Conservation (phyloP, 108 stramenopile species). For the Fragilariopsis cylindrus region DNA sequence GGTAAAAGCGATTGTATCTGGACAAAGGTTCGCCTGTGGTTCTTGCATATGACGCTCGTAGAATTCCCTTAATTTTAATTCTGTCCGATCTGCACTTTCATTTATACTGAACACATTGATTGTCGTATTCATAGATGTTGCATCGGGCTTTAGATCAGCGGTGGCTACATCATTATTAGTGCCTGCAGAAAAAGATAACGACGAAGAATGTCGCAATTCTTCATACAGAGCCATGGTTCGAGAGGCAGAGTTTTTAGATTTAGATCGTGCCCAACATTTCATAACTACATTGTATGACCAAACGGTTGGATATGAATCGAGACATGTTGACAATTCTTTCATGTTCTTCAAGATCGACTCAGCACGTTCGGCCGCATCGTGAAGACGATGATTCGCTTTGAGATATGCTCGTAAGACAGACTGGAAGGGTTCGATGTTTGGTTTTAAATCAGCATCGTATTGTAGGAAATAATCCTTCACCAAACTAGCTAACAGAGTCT, state of each 20-base stretch:
- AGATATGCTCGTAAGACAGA: conserved; percentile 32
- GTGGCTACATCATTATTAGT: not conserved
- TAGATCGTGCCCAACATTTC: conserved; percentile 33
- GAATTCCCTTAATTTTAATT: conserved; percentile 28
- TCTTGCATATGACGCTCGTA: conserved; percentile 27
- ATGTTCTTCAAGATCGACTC: conserved; percentile 37
- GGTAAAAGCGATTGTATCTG: conserved; percentile 28
- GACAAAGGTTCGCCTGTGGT: conserved; percentile 24
- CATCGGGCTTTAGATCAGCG: conserved; percentile 22
- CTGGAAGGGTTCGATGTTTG: conserved; percentile 30
- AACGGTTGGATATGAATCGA: conserved; percentile 22
- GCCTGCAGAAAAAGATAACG: not conserved
- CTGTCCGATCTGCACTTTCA: conserved; percentile 5
- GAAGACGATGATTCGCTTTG: conserved; percentile 21
- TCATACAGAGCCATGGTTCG: conserved; percentile 23
- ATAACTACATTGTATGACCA: conserved; percentile 34
- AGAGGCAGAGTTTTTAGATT: not conserved
- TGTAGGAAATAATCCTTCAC: conserved; percentile 30
- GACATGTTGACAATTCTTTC: conserved; percentile 19
- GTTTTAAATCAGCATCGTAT: conserved; percentile 39
- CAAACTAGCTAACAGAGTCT: conserved; percentile 22
- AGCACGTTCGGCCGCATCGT: conserved; percentile 34
- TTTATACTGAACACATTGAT: conserved; percentile 13
- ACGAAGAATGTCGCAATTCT: conserved; percentile 8
- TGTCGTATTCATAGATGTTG: conserved; percentile 28